These are phyloP conservation scores for Athelia sp. DNA, from an alignment of 1,284 basidiomycete genomes.

Conservation along the genomic window DNA sequence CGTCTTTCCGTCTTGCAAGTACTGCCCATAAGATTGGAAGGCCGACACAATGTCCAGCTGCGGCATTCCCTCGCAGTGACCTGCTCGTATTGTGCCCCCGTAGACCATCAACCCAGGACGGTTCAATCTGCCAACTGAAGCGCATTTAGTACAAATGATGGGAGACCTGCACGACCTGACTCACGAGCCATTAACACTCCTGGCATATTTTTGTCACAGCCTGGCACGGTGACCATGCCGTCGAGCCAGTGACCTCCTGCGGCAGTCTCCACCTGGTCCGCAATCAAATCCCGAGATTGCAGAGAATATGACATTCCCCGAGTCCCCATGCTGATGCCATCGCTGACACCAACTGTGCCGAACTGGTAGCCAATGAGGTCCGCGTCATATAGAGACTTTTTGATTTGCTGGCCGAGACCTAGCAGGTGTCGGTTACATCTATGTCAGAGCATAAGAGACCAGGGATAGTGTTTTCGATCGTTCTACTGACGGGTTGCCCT, in stretches of 20 bases:
- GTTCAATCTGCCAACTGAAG: conserved; percentile 83
- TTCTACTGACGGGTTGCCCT: conserved; percentile 76
- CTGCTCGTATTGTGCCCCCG: conserved; percentile 90
- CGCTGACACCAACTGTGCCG: conserved; percentile 94
- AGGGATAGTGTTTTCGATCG: conserved; percentile 3
- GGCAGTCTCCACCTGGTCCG: conserved; percentile 93
- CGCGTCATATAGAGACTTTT: conserved; percentile 70
- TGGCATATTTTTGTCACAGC: conserved; percentile 98
- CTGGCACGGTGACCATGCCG: conserved; percentile 93
- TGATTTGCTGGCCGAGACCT: conserved; percentile 83
- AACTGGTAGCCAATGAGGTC: conserved; percentile 94
- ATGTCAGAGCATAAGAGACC: conserved; percentile 5
- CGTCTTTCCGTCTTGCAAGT: conserved; percentile 85
- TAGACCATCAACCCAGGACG: conserved; percentile 96
- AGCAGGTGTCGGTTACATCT: conserved; percentile 93
- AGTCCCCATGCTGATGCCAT: conserved; percentile 98
- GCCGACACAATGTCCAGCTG: conserved; percentile 92
- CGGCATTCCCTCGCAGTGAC: conserved; percentile 77
- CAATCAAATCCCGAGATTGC: conserved; percentile 94
- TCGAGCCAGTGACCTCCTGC: conserved; percentile 99
- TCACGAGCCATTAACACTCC: conserved; percentile 89
- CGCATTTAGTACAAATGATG: conserved; percentile 19
- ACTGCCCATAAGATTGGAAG: conserved; percentile 94
- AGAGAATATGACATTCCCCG: conserved; percentile 91
- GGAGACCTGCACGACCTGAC: conserved; percentile 29